phyloP scores from a whole-genome alignment of 106 monocot species.

The Chionographis japonica region DNA sequence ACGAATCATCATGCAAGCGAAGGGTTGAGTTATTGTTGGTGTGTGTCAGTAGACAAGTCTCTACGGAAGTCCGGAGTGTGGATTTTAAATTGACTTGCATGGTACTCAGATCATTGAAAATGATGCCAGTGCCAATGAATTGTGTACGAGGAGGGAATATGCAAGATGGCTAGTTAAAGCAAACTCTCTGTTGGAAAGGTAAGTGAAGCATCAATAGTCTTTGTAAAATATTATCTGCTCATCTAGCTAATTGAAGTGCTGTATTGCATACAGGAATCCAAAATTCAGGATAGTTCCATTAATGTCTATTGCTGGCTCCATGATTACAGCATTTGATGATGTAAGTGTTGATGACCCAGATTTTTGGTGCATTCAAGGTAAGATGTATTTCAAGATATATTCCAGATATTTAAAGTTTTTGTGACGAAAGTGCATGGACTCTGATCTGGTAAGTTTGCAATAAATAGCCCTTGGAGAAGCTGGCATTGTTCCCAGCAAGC shows the following conservation, averaged over 20 bases:
- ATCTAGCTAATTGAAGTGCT: not conserved
- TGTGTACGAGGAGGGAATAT: slow-evolving; percentile 91
- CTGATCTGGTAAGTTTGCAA: slow-evolving; percentile 3
- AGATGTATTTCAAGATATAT: slow-evolving; percentile 1
- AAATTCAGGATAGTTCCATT: slow-evolving; percentile 59
- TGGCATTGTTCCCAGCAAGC: slow-evolving; percentile 73
- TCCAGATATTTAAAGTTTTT: not conserved
- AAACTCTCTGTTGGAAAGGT: slow-evolving; percentile 76
- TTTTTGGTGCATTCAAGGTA: slow-evolving; percentile 88
- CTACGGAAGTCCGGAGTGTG: slow-evolving; percentile 1
- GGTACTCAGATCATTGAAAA: slow-evolving; percentile 73
- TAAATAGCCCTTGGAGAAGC: slow-evolving; percentile 76
- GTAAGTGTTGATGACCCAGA: slow-evolving; percentile 65
- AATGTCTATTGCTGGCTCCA: slow-evolving; percentile 24
- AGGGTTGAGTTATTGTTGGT: not conserved
- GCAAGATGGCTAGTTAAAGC: slow-evolving; percentile 87
- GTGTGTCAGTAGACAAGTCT: not conserved
- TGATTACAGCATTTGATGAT: slow-evolving; percentile 75
- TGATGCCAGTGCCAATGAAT: slow-evolving; percentile 60
- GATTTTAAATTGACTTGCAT: slow-evolving; percentile 14
- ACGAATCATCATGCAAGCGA: not conserved
- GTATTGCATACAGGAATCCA: slow-evolving; percentile 40
- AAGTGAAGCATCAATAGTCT: slow-evolving; percentile 2
- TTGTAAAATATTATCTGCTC: not conserved
- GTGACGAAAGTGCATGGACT: not conserved